Evolutionary conservation across 768 basidiomycete genomes (phyloP).

Genomic region (Termitomyces titanicus): DNA sequence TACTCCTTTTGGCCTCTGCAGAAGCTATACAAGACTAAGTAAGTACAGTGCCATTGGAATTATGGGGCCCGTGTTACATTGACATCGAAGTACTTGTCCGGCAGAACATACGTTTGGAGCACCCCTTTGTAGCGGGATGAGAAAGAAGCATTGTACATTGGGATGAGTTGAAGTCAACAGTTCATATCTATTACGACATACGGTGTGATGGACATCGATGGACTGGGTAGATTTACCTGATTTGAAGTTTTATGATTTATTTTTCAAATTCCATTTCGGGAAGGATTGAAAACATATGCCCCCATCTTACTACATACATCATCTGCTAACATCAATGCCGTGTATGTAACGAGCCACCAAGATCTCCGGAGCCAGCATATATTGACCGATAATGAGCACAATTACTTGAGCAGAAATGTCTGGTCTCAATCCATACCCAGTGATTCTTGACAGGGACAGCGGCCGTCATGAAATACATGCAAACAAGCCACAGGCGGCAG

Average conservation of each 20-base stretch:
- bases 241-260: neutral
- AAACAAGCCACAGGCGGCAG: constrained; percentile 29
- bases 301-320: neutral
- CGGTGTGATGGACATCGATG: constrained; percentile 58
- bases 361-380: neutral
- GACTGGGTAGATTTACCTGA: constrained; percentile 44
- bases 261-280: too few species aligned
- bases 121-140: constrained; percentile 50
- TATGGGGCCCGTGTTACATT: constrained; percentile 55
- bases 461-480: constrained; percentile 30
- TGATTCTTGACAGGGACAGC: constrained; percentile 10
- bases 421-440: constrained; percentile 14
- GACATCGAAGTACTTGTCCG: constrained; percentile 46
- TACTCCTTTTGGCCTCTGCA: constrained; percentile 35
- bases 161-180: constrained; percentile 57
- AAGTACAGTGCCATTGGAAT: constrained; percentile 58
- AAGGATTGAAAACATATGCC: neutral
- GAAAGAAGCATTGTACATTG: constrained; percentile 47
- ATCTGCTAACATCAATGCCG: neutral
- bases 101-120: constrained; percentile 57
- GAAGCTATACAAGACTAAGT: constrained; percentile 60
- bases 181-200: constrained; percentile 66
- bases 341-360: neutral
- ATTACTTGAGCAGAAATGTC: constrained; percentile 9
- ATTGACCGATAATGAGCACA: neutral